Evolutionary conservation across 1,139 yeast species (phyloP).

Genomic region (Pichia sp.): DNA sequence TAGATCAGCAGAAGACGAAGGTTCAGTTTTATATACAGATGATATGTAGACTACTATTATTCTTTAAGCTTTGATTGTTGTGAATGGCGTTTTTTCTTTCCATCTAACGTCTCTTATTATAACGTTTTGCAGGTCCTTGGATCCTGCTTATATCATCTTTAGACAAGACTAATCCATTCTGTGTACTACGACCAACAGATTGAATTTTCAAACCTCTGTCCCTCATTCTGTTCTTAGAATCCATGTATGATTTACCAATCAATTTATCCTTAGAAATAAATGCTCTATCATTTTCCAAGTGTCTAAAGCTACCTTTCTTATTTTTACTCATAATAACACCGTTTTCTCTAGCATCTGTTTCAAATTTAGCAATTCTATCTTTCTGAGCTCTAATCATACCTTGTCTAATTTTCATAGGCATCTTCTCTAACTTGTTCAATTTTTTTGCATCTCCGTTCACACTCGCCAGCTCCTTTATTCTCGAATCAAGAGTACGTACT

Average conservation of each 20-base stretch:
- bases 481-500: slow-evolving; percentile 59
- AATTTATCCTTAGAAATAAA: slow-evolving; percentile 44
- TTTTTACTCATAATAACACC: slow-evolving; percentile 72
- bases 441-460: slow-evolving; percentile 35
- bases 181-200: slow-evolving; percentile 65
- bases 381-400: slow-evolving; percentile 64
- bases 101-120: background rate
- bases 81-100: no score
- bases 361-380: slow-evolving; percentile 47
- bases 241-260: slow-evolving; percentile 42
- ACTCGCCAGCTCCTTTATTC: slow-evolving; percentile 51
- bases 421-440: slow-evolving; percentile 47
- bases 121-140: slow-evolving; percentile 4
- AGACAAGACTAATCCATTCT: slow-evolving; percentile 74
- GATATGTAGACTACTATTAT: background rate
- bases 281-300: slow-evolving; percentile 43
- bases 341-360: slow-evolving; percentile 75
- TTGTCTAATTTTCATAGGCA: slow-evolving; percentile 84
- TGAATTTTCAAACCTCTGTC: slow-evolving; percentile 76
- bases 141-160: slow-evolving; percentile 56
- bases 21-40: background rate
- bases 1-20: slow-evolving; percentile 31
- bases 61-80: no score
- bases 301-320: slow-evolving; percentile 56
- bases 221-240: slow-evolving; percentile 30